These are phyloP conservation scores for Plasmodium relictum DNA, from an alignment of 169 alveolate genomes.

Conservation along the genomic window DNA sequence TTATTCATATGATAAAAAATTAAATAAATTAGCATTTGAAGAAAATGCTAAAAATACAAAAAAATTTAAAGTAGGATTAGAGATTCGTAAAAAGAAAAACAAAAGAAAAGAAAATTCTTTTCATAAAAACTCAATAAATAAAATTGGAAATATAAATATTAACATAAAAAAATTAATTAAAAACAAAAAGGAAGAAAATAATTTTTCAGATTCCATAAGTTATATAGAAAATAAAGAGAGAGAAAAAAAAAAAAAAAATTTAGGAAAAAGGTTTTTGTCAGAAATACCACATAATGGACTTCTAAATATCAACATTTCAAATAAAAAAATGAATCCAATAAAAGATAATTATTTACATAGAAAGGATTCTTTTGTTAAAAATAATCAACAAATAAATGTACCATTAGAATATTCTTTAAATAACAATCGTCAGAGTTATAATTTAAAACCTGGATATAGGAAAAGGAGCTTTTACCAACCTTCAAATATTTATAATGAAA, in stretches of 20 bases:
- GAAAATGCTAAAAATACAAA: slow-evolving; percentile 3
- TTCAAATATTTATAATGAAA: background rate
- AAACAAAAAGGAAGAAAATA: background rate
- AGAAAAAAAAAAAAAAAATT: background rate
- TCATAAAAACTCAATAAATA: background rate
- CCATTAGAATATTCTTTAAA: slow-evolving; percentile 6
- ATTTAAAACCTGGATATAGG: background rate
- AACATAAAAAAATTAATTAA: background rate
- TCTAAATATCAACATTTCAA: background rate
- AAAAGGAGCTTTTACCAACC: background rate
- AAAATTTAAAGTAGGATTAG: background rate
- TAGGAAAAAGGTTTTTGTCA: background rate
- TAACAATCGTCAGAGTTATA: background rate
- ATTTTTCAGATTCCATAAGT: background rate
- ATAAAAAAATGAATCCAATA: background rate
- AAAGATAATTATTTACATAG: slow-evolving; percentile 20
- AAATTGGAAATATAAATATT: background rate
- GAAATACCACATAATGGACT: background rate
- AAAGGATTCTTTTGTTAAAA: slow-evolving; percentile 13
- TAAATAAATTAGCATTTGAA: background rate
- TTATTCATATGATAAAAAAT: background rate
- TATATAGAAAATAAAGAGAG: background rate
- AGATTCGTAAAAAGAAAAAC: background rate
- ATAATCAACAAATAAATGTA: background rate
- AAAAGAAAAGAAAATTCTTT: background rate